phyloP scores from a whole-genome alignment of 805 yeast species.

The Metschnikowia continentalis region DNA sequence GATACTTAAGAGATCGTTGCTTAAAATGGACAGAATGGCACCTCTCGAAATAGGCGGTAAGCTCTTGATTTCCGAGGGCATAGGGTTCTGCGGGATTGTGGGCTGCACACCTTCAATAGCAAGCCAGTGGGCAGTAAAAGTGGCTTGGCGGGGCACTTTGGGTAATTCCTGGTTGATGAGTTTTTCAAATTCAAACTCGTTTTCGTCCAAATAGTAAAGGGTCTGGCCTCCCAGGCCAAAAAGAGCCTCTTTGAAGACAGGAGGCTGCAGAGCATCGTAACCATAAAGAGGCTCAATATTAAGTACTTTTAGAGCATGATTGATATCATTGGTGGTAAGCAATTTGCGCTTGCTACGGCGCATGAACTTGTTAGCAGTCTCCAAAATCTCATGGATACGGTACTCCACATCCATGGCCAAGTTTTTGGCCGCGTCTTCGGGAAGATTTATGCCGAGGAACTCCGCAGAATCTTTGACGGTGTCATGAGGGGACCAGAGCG shows the following conservation, averaged over 20 bases:
- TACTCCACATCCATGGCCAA: conserved; percentile 99
- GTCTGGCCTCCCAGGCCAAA: conserved; percentile 87
- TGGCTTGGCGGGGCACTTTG: conserved; percentile 85
- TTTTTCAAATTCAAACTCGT: conserved; percentile 89
- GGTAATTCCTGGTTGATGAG: conserved; percentile 92
- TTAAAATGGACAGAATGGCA: conserved; percentile 53
- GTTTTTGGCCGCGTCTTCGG: conserved; percentile 90
- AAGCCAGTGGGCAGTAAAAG: conserved; percentile 95
- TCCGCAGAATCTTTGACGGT: conserved; percentile 97
- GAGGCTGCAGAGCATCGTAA: conserved; percentile 66
- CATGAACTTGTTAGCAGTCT: conserved; percentile 94
- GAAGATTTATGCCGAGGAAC: conserved; percentile 74
- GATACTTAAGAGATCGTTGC: conserved; percentile 35
- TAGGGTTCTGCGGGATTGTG: conserved; percentile 93
- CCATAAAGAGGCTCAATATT: conserved; percentile 95
- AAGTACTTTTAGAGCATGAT: conserved; percentile 74
- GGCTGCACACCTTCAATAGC: conserved; percentile 99
- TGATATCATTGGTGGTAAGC: conserved; percentile 75
- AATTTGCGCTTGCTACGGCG: conserved; percentile 85
- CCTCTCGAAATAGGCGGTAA: conserved; percentile 80
- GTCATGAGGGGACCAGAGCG: conserved; percentile 96
- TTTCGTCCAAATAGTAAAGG: conserved; percentile 86
- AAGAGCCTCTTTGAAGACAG: conserved; percentile 80
- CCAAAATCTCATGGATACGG: conserved; percentile 89
- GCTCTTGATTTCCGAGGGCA: conserved; percentile 69